These are phyloP conservation scores for Pseudozyma flocculosa DNA, from an alignment of 1,284 basidiomycete genomes.

Conservation along the genomic window DNA sequence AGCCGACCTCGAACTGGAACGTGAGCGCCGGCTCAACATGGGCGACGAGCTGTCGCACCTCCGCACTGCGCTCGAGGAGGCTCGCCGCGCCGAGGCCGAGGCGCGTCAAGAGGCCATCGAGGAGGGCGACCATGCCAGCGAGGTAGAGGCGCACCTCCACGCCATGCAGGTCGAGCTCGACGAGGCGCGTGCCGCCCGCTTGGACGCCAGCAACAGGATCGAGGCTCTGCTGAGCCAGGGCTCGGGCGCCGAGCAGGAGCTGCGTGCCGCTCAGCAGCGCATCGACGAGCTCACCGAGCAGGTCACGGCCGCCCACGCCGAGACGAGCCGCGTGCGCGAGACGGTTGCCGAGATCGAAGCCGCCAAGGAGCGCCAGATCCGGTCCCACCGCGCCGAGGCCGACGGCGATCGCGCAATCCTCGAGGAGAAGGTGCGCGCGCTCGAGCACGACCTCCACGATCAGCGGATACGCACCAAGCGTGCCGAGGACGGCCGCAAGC, in stretches of 20 bases:
- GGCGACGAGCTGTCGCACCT: slow-evolving; percentile 46
- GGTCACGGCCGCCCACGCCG: slow-evolving; percentile 35
- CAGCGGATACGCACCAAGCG: slow-evolving; percentile 10
- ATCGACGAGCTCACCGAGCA: slow-evolving; percentile 49
- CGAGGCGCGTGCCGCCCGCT: slow-evolving; percentile 39
- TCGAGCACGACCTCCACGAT: slow-evolving; percentile 33
- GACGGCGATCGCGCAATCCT: slow-evolving; percentile 52
- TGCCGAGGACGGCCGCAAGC: slow-evolving; percentile 20
- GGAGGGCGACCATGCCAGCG: slow-evolving; percentile 38
- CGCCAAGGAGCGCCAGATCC: slow-evolving; percentile 38
- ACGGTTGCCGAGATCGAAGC: slow-evolving; percentile 38
- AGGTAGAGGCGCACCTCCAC: slow-evolving; percentile 41
- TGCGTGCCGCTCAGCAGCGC: slow-evolving; percentile 38
- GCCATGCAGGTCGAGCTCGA: slow-evolving; percentile 47
- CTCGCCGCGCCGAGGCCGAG: slow-evolving; percentile 30
- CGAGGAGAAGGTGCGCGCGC: slow-evolving; percentile 43
- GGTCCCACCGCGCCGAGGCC: slow-evolving; percentile 46
- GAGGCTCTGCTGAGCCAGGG: slow-evolving; percentile 48
- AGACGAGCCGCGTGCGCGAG: slow-evolving; percentile 36
- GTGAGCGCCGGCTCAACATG: slow-evolving; percentile 46
- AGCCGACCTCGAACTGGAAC: slow-evolving; percentile 40
- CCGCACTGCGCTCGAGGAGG: slow-evolving; percentile 40
- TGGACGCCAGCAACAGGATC: slow-evolving; percentile 46
- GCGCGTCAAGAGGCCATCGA: slow-evolving; percentile 37
- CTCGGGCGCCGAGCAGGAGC: slow-evolving; percentile 41